Evolutionary conservation across 371 early-diverging fungal species (phyloP).

Genomic region (Mortierella polycephala): DNA sequence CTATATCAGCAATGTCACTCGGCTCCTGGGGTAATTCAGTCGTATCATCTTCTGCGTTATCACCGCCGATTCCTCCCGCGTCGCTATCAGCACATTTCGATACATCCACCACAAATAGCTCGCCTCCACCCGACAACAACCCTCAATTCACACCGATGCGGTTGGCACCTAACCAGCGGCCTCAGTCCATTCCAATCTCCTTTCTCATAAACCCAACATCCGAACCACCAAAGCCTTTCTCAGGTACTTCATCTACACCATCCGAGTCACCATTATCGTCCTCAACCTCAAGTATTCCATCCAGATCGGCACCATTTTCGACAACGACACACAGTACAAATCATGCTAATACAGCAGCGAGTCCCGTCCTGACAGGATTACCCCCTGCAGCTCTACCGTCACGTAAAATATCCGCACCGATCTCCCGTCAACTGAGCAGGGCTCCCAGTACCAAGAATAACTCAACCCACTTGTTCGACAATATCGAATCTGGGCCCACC

Average conservation of each 20-base stretch:
- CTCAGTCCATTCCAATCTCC: conserved; percentile 25
- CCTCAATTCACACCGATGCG: too few relatives aligned
- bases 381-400: background rate
- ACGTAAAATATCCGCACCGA: too few relatives aligned
- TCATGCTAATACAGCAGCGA: too few relatives aligned
- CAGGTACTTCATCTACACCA: background rate
- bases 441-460: too few relatives aligned
- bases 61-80: background rate
- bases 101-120: too few relatives aligned
- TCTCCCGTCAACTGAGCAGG: too few relatives aligned
- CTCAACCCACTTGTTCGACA: background rate
- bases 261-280: conserved; percentile 1
- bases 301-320: too few relatives aligned
- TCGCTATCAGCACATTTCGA: too few relatives aligned
- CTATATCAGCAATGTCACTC: conserved; percentile 13
- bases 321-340: too few relatives aligned
- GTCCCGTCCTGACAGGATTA: background rate
- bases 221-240: conserved; percentile 20
- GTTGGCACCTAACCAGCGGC: background rate
- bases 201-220: conserved; percentile 27
- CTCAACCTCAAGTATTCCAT: background rate
- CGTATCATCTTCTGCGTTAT: background rate
- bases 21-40: background rate
- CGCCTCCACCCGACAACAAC: too few relatives aligned
- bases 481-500: too few relatives aligned